Evolutionary conservation across 805 yeast species (phyloP).

Genomic region (Danielia reshetovae): DNA sequence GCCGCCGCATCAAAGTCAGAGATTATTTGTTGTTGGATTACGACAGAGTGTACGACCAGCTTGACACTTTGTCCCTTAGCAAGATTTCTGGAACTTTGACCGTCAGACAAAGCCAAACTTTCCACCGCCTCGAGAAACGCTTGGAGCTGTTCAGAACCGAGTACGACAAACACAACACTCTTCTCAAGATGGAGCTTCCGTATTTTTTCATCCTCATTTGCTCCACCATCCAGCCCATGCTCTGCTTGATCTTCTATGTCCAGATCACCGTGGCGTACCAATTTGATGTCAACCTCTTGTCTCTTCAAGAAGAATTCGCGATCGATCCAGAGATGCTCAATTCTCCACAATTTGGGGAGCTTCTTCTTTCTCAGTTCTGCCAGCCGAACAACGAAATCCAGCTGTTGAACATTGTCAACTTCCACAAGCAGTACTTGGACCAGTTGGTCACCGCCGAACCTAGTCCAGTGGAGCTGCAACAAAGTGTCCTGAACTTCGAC

Average conservation of each 20-base stretch:
- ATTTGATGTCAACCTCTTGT: slow-evolving; percentile 18
- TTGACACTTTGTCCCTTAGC: slow-evolving; percentile 27
- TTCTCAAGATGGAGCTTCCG: slow-evolving; percentile 47
- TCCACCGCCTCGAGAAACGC: slow-evolving; percentile 23
- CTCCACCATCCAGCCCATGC: slow-evolving; percentile 27
- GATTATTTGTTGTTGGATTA: slow-evolving; percentile 34
- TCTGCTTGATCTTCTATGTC: slow-evolving; percentile 32
- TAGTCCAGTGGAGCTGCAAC: background rate
- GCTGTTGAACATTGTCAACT: slow-evolving; percentile 1
- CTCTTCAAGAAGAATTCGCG: slow-evolving; percentile 13
- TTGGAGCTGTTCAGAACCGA: slow-evolving; percentile 16
- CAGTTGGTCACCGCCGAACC: background rate
- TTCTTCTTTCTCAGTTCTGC: background rate
- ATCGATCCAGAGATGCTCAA: slow-evolving; percentile 4
- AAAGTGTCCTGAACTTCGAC: background rate
- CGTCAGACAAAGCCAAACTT: slow-evolving; percentile 25
- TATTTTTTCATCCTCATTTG: slow-evolving; percentile 32
- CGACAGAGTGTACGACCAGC: slow-evolving; percentile 28
- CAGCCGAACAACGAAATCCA: background rate
- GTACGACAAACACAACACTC: slow-evolving; percentile 34
- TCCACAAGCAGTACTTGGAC: slow-evolving; percentile 2
- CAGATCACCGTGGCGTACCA: slow-evolving; percentile 35
- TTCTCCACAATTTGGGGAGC: slow-evolving; percentile 1
- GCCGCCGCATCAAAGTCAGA: slow-evolving; percentile 24
- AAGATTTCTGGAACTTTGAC: slow-evolving; percentile 33